phyloP scores from a whole-genome alignment of 2,329 filamentous ascomycete genomes.

The Trichoderma sp. region DNA sequence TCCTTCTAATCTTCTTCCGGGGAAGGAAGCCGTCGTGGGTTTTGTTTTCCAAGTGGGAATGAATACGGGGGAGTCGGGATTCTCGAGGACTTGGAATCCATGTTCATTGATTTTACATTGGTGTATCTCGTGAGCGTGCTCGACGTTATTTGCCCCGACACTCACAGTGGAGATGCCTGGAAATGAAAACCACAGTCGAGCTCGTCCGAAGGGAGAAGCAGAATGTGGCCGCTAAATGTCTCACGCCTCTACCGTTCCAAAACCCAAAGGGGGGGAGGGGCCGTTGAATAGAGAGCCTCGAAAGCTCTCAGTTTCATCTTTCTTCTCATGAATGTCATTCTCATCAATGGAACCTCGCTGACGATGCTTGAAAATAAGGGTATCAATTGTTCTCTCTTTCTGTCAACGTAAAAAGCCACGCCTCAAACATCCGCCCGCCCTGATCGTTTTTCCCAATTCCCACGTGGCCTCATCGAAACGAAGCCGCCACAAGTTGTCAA shows the following conservation, averaged over 20 bases:
- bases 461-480: background rate
- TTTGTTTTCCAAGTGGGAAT: background rate
- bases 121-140: background rate
- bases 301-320: background rate
- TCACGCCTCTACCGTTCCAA: background rate
- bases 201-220: background rate
- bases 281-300: background rate
- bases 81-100: background rate
- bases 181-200: background rate
- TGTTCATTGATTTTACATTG: background rate
- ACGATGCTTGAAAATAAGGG: background rate
- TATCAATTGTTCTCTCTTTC: background rate
- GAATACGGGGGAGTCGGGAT: background rate
- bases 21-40: background rate
- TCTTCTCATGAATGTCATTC: background rate
- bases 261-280: background rate
- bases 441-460: background rate
- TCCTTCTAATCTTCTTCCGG: background rate
- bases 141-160: background rate
- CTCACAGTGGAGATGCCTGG: background rate
- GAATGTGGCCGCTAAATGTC: background rate
- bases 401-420: background rate
- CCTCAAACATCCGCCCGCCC: background rate
- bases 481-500: background rate
- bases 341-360: background rate